phyloP scores from a whole-genome alignment of 306 rosid species.

The Dalbergia cultrata region DNA sequence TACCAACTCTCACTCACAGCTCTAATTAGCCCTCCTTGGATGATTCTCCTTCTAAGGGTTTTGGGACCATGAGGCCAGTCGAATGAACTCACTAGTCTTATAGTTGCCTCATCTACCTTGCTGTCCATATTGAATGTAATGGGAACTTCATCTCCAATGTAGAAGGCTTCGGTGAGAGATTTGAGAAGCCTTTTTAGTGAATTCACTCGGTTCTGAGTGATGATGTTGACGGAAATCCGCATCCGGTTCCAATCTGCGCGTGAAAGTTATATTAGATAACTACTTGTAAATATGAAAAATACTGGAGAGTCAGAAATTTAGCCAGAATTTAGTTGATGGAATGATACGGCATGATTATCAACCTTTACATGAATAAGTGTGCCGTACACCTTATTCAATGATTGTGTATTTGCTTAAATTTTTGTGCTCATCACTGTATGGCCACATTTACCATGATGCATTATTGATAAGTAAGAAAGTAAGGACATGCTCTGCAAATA shows the following conservation, averaged over 20 bases:
- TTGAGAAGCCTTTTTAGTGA: slow-evolving; percentile 87
- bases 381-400: background rate
- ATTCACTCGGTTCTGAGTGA: slow-evolving; percentile 80
- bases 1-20: slow-evolving; percentile 99
- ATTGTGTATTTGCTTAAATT: background rate
- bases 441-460: background rate
- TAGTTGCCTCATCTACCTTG: slow-evolving; percentile 84
- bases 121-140: slow-evolving; percentile 95
- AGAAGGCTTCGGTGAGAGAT: slow-evolving; percentile 82
- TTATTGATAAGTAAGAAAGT: slow-evolving; percentile 3
- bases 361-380: too few relatives aligned
- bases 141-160: slow-evolving; percentile 84
- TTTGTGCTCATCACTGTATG: background rate
- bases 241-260: slow-evolving; percentile 85
- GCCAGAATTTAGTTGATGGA: too few relatives aligned
- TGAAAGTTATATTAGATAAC: slow-evolving; percentile 6
- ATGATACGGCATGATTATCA: too few relatives aligned
- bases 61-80: slow-evolving; percentile 97
- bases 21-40: slow-evolving; percentile 96
- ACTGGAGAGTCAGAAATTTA: too few relatives aligned
- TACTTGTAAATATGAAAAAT: too few relatives aligned
- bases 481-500: background rate
- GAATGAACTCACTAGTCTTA: slow-evolving; percentile 69
- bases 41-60: slow-evolving; percentile 84
- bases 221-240: slow-evolving; percentile 80